Conservation (phyloP, 768 basidiomycete species). For the Chiua virens region DNA sequence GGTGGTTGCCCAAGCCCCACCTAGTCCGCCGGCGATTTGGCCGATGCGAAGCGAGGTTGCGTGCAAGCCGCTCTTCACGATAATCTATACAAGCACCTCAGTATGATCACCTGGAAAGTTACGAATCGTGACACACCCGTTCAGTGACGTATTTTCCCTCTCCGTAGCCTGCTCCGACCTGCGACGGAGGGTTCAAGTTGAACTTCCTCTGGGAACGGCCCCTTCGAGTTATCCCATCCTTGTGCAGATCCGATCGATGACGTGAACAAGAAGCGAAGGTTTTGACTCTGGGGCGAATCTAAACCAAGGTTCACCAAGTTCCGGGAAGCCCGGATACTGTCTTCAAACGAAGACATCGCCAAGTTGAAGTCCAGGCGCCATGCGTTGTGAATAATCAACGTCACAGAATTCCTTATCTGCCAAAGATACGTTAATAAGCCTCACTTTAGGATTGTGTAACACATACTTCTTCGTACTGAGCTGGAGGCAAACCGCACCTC, state of each 20-base stretch:
- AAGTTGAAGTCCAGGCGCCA: slow-evolving; percentile 48
- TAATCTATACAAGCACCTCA: slow-evolving; percentile 25
- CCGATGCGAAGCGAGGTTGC: slow-evolving; percentile 44
- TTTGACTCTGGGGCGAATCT: slow-evolving; percentile 24
- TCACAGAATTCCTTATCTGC: slow-evolving; percentile 35
- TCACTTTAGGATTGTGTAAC: not conserved
- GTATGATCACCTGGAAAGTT: not conserved
- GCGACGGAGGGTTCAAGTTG: slow-evolving; percentile 34
- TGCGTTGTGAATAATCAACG: slow-evolving; percentile 41
- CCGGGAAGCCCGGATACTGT: slow-evolving; percentile 39
- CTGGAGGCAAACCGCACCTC: slow-evolving; percentile 30
- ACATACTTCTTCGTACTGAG: slow-evolving; percentile 18
- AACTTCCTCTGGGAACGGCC: slow-evolving; percentile 37
- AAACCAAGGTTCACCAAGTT: slow-evolving; percentile 35
- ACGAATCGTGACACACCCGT: slow-evolving; percentile 23
- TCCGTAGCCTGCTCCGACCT: slow-evolving; percentile 43
- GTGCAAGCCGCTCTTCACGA: slow-evolving; percentile 38
- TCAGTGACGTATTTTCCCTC: slow-evolving; percentile 48
- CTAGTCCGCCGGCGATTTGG: slow-evolving; percentile 42
- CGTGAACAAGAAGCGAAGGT: slow-evolving; percentile 39
- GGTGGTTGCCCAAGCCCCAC: slow-evolving; percentile 43
- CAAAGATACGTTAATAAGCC: not conserved
- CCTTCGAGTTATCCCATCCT: slow-evolving; percentile 28
- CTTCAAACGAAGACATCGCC: slow-evolving; percentile 42
- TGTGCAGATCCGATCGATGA: slow-evolving; percentile 40